Conservation (phyloP, 169 alveolate genomes). For the Plasmodium relictum region DNA sequence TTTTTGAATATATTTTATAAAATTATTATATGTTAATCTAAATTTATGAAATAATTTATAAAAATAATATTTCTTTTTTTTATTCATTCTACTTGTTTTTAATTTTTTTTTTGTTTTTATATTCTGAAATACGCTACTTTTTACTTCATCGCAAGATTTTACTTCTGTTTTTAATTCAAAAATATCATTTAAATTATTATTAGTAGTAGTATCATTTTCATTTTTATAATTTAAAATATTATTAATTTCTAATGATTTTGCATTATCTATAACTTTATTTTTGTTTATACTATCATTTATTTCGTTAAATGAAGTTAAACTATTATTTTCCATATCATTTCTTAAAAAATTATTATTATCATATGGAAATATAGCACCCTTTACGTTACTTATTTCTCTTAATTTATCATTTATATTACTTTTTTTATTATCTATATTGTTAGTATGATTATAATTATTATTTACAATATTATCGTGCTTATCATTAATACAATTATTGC, state of each 20-base stretch:
- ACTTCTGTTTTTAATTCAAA: slow-evolving; percentile 64
- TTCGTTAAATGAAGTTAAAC: neutral
- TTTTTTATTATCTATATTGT: neutral
- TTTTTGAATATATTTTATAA: slow-evolving; percentile 40
- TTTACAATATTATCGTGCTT: too few species aligned
- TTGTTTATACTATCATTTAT: neutral
- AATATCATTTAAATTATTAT: slow-evolving; percentile 18
- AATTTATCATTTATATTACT: neutral
- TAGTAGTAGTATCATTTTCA: neutral
- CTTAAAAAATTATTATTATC: neutral
- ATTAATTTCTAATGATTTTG: neutral
- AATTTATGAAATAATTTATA: slow-evolving; percentile 62
- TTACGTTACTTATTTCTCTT: neutral
- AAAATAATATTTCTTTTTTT: slow-evolving; percentile 70
- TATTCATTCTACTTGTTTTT: slow-evolving; percentile 45
- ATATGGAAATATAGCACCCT: neutral
- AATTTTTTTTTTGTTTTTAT: slow-evolving; percentile 54
- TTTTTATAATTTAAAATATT: neutral
- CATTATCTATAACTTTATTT: neutral
- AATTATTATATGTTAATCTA: slow-evolving; percentile 52
- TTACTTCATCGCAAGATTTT: slow-evolving; percentile 64
- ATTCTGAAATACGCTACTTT: slow-evolving; percentile 62
- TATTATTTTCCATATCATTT: neutral
- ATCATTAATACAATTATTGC: too few species aligned
- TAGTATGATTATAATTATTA: too few species aligned